These are phyloP conservation scores for Cystofilobasidium macerans DNA, from an alignment of 768 basidiomycete genomes.

Conservation along the genomic window DNA sequence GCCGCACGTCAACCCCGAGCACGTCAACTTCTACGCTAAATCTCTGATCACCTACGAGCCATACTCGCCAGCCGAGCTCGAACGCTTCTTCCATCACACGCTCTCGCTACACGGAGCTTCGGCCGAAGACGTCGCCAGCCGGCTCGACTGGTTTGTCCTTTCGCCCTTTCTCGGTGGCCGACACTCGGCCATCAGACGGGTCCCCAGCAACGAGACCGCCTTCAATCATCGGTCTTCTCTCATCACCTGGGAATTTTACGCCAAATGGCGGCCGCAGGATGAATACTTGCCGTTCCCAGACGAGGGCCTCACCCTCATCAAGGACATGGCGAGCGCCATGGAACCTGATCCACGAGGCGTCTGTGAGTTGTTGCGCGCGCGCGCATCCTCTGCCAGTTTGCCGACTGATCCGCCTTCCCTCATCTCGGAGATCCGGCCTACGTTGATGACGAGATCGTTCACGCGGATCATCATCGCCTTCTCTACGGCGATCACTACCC, in stretches of 20 bases:
- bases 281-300: not conserved
- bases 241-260: conserved; percentile 24
- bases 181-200: too few species aligned
- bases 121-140: conserved; percentile 3
- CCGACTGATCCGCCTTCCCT: too few species aligned
- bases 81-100: not conserved
- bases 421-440: too few species aligned
- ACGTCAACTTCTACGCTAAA: not conserved
- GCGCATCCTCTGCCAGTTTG: not conserved
- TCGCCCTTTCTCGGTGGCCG: conserved; percentile 24
- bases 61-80: too few species aligned
- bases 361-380: conserved; percentile 18
- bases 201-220: not conserved
- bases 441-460: conserved; percentile 24
- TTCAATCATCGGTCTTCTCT: conserved; percentile 25
- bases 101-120: not conserved
- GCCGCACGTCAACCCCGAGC: conserved; percentile 20
- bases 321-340: not conserved
- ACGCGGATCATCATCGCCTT: conserved; percentile 13
- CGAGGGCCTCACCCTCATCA: not conserved
- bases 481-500: conserved; percentile 22
- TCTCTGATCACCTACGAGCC: too few species aligned
- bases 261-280: conserved; percentile 8
- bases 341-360: conserved; percentile 2
- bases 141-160: conserved; percentile 26